Conservation (phyloP, 2,329 filamentous ascomycete genomes). For the Teratosphaeria epicoccoides region DNA sequence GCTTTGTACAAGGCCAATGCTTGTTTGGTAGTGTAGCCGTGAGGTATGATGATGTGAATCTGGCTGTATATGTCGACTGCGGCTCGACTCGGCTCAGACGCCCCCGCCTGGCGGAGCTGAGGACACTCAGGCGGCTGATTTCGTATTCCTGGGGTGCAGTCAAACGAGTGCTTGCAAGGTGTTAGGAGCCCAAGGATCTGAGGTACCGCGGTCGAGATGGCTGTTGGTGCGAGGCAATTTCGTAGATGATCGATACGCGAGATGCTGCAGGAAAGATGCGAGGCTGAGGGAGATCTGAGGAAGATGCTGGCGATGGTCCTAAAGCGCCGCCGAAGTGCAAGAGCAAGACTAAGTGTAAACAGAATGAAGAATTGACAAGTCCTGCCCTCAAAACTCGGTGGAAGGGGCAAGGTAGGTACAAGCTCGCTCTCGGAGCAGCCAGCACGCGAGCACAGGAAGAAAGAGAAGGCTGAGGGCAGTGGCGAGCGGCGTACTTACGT, state of each 20-base stretch:
- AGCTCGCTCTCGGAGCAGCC: background rate
- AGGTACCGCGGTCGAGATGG: background rate
- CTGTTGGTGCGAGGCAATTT: background rate
- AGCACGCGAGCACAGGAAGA: background rate
- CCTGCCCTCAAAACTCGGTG: too few species aligned
- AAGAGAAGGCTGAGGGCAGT: background rate
- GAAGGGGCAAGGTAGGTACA: background rate
- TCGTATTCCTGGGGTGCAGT: background rate
- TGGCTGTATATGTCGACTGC: background rate
- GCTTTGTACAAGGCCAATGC: background rate
- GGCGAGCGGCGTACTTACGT: background rate
- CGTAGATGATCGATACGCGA: background rate
- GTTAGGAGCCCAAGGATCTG: background rate
- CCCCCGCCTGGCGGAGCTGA: background rate
- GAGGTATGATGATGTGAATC: background rate
- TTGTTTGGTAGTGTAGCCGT: background rate
- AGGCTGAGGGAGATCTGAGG: background rate
- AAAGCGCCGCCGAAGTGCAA: constrained; percentile 1
- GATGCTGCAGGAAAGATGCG: background rate
- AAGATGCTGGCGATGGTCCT: background rate
- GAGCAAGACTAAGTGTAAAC: constrained; percentile 5
- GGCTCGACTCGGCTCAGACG: background rate
- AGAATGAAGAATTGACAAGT: constrained; percentile 1
- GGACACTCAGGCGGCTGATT: background rate
- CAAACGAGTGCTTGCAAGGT: background rate